Base-by-base conservation (phyloP, 495 filamentous ascomycete species). In the Aspergillus sclerotiicarbonarius region DNA sequence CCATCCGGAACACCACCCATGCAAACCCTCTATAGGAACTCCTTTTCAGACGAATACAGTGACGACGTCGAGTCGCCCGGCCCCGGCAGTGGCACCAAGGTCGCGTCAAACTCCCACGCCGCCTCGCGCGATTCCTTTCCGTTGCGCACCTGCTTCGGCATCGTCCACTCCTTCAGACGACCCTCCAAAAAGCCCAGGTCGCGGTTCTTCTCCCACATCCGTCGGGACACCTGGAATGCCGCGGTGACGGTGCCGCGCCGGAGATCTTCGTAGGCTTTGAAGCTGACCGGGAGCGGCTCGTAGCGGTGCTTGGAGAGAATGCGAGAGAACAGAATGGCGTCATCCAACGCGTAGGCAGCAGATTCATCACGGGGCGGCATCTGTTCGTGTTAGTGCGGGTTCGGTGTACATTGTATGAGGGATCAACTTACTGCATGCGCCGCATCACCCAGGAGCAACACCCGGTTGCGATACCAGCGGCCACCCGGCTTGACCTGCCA, bases 341-440 rank as follows among this genome's bases (percentile, higher is more conserved):
- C 84, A 62, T 86, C 84, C 13, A 87, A 76, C 2, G 84, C 83
- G 56, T 85, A 80, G 12, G 83, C 80, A 7, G 82, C 84, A 15
- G 76, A 80, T 66, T 87, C 83, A 44, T 84, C 83, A 20, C 83
- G 80, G 5, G 84, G 84, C 1, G 84, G 83, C 83, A 86, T 85
- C 76, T 79, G 49, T 45, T 32, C 8, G 33, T 30, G 15, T 33
- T 52, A 19, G n/a, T n/a, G n/a, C n/a, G n/a, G n/a, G n/a, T n/a
- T n/a, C n/a, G n/a, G n/a, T n/a, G n/a, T n/a, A n/a, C n/a, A n/a
- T n/a, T n/a, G n/a, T n/a, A n/a, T n/a, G n/a, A n/a, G n/a, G n/a
- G n/a, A n/a, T n/a, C n/a, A 19, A 76, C 80, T 20, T 74, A 83
- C 80, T 7, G 82, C 84, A 68, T 86, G 83, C n/a, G 82, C 82